Conservation (phyloP, 2,329 filamentous ascomycete genomes). For the Diatrype stigma region DNA sequence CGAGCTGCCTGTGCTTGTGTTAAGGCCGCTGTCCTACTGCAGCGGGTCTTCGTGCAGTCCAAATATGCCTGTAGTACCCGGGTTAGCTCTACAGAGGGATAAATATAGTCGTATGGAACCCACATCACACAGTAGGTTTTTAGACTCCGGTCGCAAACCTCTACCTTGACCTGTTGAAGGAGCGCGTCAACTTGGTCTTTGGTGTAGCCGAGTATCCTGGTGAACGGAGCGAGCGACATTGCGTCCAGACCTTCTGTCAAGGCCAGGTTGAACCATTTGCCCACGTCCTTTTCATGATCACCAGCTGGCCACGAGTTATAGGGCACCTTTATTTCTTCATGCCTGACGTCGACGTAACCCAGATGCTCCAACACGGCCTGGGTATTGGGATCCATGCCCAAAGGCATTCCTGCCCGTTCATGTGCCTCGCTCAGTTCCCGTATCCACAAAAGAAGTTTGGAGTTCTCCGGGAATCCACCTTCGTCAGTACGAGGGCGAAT, state of each 20-base stretch:
- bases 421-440: constrained; percentile 65
- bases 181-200: constrained; percentile 60
- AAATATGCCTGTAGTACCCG: constrained; percentile 19
- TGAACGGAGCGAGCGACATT: constrained; percentile 70
- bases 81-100: constrained; percentile 12
- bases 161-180: constrained; percentile 57
- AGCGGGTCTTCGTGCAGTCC: constrained; percentile 22
- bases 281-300: constrained; percentile 61
- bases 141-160: constrained; percentile 64
- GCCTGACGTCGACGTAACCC: constrained; percentile 77
- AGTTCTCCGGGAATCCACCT: constrained; percentile 52
- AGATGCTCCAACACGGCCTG: constrained; percentile 58
- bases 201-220: constrained; percentile 58
- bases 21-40: neutral
- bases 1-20: neutral
- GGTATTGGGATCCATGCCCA: constrained; percentile 56
- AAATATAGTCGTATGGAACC: constrained; percentile 34
- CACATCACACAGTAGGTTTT: constrained; percentile 75
- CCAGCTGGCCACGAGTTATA: constrained; percentile 70
- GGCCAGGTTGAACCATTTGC: constrained; percentile 79
- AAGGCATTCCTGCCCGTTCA: constrained; percentile 57
- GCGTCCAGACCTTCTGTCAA: constrained; percentile 70
- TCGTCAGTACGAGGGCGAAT: constrained; percentile 71
- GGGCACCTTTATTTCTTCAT: constrained; percentile 65
- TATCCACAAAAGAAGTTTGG: constrained; percentile 65